phyloP scores from a whole-genome alignment of 169 alveolate species.

The Besnoitia besnoiti region DNA sequence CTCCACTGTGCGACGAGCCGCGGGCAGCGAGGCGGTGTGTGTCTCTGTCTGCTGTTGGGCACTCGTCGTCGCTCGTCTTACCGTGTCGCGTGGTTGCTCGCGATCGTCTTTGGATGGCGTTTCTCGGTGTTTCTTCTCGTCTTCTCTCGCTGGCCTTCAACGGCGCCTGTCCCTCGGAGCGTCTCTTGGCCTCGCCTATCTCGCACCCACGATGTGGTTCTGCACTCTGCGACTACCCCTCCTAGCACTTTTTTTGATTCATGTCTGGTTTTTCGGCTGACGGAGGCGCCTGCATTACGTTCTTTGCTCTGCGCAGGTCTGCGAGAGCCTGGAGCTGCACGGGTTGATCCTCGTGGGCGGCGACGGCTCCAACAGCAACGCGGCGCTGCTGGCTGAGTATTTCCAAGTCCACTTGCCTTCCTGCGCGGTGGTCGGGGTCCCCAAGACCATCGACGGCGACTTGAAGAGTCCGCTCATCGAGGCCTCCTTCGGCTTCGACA shows the following conservation, averaged over 20 bases:
- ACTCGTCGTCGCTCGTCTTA: too few species aligned
- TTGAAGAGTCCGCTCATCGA: constrained; percentile 91
- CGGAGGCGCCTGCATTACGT: too few species aligned
- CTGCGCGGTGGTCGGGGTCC: constrained; percentile 94
- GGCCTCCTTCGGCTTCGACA: constrained; percentile 97
- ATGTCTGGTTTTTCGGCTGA: not conserved
- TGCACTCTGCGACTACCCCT: not conserved
- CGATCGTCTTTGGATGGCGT: too few species aligned
- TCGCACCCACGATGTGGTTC: not conserved
- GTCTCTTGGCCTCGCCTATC: not conserved
- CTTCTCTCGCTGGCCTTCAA: not conserved
- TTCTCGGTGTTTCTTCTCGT: not conserved
- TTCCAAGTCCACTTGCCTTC: constrained; percentile 77
- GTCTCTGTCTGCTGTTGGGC: too few species aligned
- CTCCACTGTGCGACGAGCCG: too few species aligned
- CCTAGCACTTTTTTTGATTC: not conserved
- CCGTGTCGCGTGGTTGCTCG: too few species aligned
- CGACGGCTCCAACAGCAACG: constrained; percentile 98
- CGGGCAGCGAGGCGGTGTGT: too few species aligned
- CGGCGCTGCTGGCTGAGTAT: constrained; percentile 97
- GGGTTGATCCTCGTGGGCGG: constrained; percentile 99
- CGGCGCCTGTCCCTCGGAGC: not conserved
- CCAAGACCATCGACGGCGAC: constrained; percentile 99
- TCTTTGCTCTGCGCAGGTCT: constrained; percentile 52
- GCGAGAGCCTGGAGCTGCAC: constrained; percentile 92